Percentiles rank a stretch among this genome's conserved stretches.
phyloP scores from a whole-genome alignment of 495 filamentous ascomycete species.

The Echria macrotheca region DNA sequence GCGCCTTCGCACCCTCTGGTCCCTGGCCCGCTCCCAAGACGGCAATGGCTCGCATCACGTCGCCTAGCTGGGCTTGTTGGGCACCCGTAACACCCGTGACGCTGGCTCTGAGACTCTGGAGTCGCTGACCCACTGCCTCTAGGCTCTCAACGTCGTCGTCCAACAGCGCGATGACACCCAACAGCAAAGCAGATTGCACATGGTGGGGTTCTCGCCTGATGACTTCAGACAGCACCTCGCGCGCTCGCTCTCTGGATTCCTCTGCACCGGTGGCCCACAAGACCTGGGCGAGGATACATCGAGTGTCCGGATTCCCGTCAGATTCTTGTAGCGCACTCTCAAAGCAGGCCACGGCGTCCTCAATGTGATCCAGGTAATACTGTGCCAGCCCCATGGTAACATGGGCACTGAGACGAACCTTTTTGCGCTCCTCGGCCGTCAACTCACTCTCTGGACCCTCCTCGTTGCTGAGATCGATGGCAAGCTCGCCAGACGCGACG shows the following conservation, averaged over 20 bases:
- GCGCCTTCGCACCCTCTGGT: constrained; percentile 28
- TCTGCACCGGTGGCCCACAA: constrained; percentile 85
- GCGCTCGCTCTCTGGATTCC: constrained; percentile 65
- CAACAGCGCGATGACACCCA: constrained; percentile 76
- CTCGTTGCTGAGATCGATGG: constrained; percentile 65
- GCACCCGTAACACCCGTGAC: constrained; percentile 39
- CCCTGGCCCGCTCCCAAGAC: constrained; percentile 27
- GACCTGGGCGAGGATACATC: constrained; percentile 82
- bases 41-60: constrained; percentile 40
- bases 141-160: constrained; percentile 72
- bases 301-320: constrained; percentile 70
- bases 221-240: constrained; percentile 71
- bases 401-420: constrained; percentile 74
- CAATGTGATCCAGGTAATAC: constrained; percentile 60
- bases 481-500: constrained; percentile 64
- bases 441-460: constrained; percentile 53
- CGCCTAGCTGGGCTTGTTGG: constrained; percentile 44
- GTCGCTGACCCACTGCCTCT: constrained; percentile 74
- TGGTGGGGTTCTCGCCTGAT: constrained; percentile 69
- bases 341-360: constrained; percentile 71
- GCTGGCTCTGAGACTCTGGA: constrained; percentile 62
- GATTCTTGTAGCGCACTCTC: constrained; percentile 76
- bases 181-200: constrained; percentile 66
- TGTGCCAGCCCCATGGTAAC: constrained; percentile 78
- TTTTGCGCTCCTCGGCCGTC: constrained; percentile 47